Evolutionary conservation across 345 rosid genomes (phyloP).

Genomic region (Aurinia saxatilis): DNA sequence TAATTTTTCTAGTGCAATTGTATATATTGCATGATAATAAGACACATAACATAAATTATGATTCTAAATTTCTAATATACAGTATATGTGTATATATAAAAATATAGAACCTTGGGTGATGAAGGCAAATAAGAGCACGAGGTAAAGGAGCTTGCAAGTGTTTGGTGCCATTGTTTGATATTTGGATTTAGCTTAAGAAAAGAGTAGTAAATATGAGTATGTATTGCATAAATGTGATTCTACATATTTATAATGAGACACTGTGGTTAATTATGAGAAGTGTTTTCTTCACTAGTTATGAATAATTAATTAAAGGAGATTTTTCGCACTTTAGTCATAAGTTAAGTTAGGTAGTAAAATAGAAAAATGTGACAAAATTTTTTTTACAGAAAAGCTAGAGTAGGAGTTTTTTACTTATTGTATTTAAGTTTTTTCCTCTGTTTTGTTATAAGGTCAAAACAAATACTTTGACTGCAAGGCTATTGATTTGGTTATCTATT

Average conservation of each 20-base stretch:
- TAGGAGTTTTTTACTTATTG: not conserved
- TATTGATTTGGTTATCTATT: not conserved
- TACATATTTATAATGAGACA: not conserved
- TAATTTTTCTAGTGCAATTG: too few species aligned
- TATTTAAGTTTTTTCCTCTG: not conserved
- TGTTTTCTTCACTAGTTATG: not conserved
- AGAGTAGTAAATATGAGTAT: not conserved
- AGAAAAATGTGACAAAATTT: not conserved
- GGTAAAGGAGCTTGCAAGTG: slow-evolving; percentile 2
- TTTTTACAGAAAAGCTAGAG: too few species aligned
- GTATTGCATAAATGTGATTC: not conserved
- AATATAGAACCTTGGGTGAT: slow-evolving; percentile 2
- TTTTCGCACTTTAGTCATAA: not conserved
- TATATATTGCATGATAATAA: too few species aligned
- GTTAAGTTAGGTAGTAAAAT: not conserved
- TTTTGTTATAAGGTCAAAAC: not conserved
- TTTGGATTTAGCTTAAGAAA: not conserved
- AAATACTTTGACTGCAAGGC: not conserved
- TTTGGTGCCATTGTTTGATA: slow-evolving; percentile 13
- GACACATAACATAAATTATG: too few species aligned
- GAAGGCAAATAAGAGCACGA: slow-evolving; percentile 3
- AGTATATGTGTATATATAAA: not conserved
- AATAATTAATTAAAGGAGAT: not conserved
- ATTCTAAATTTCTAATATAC: too few species aligned
- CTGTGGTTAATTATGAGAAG: not conserved